A percentile compares a stretch with the other conserved stretches of the same genome.
phyloP scores from a whole-genome alignment of 495 filamentous ascomycete species.

The Lophium mytilinum region DNA sequence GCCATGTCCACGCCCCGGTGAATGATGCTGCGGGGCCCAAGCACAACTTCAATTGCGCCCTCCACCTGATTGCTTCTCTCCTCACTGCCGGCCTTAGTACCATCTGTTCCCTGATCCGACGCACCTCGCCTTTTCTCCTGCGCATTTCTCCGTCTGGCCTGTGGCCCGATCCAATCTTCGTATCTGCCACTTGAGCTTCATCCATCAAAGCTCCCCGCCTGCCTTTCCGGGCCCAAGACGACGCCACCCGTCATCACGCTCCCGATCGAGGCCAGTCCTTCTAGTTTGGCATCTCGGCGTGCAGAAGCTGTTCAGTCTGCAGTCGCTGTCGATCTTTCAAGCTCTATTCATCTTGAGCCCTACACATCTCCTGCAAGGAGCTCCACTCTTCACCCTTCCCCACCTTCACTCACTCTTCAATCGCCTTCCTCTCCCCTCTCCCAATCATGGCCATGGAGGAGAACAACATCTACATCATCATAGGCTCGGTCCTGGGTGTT shows the following conservation, averaged over 20 bases:
- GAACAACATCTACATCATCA: slow-evolving; percentile 20
- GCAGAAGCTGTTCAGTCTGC: background rate
- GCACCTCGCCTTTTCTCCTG: too few relatives aligned
- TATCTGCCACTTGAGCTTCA: background rate
- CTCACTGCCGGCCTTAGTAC: too few relatives aligned
- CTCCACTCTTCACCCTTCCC: background rate
- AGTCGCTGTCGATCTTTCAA: background rate
- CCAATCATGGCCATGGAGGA: slow-evolving; percentile 7
- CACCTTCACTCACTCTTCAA: background rate
- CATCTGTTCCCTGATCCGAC: too few relatives aligned
- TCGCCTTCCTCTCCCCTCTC: background rate
- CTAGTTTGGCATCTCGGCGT: background rate
- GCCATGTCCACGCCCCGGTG: too few relatives aligned
- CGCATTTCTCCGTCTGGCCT: background rate
- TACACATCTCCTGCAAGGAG: background rate
- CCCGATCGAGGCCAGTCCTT: background rate
- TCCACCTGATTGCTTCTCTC: too few relatives aligned
- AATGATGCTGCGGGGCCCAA: too few relatives aligned
- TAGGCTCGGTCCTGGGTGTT: slow-evolving; percentile 16
- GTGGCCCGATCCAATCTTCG: background rate
- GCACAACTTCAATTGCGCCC: too few relatives aligned
- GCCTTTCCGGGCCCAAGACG: background rate
- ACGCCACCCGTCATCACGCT: background rate
- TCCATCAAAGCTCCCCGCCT: background rate
- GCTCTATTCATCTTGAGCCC: background rate